Percentiles rank a stretch among this genome's conserved stretches.
Conservation (phyloP, 2,329 filamentous ascomycete species). For the Arthrinium phaeospermum region DNA sequence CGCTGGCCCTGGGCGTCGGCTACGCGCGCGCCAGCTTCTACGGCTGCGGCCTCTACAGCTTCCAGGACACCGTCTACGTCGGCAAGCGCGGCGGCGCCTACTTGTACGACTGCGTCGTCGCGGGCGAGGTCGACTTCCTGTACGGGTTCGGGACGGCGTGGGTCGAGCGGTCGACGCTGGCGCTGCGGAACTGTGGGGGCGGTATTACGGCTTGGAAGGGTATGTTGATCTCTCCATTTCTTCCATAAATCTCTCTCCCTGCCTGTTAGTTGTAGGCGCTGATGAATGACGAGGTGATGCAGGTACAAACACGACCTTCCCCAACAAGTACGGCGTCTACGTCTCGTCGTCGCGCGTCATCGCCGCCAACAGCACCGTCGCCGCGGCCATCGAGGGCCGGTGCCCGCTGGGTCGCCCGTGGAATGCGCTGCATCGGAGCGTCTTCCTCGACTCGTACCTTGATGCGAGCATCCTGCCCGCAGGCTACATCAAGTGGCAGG, state of each 20-base stretch:
- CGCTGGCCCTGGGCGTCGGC: slow-evolving; percentile 64
- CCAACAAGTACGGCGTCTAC: slow-evolving; percentile 72
- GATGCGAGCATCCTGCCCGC: slow-evolving; percentile 57
- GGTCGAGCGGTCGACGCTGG: slow-evolving; percentile 59
- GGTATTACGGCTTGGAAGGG: slow-evolving; percentile 75
- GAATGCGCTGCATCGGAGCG: slow-evolving; percentile 62
- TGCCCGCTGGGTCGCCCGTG: slow-evolving; percentile 68
- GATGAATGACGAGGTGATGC: neutral
- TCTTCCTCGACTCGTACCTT: slow-evolving; percentile 61
- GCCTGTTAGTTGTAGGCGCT: slow-evolving; percentile 3
- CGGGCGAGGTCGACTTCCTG: slow-evolving; percentile 71
- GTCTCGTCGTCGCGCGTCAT: slow-evolving; percentile 60
- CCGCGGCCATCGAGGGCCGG: slow-evolving; percentile 42
- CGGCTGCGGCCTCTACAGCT: slow-evolving; percentile 68
- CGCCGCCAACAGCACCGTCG: slow-evolving; percentile 58
- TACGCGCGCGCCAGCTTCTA: slow-evolving; percentile 72
- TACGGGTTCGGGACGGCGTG: slow-evolving; percentile 72
- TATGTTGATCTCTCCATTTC: slow-evolving; percentile 26
- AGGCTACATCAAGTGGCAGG: slow-evolving; percentile 62
- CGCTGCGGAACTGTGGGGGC: slow-evolving; percentile 66
- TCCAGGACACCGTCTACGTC: slow-evolving; percentile 72
- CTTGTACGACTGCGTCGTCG: slow-evolving; percentile 65
- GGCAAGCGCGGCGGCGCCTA: slow-evolving; percentile 71
- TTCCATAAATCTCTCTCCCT: too few relatives aligned
- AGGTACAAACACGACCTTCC: slow-evolving; percentile 65